Percentiles rank a stretch among this genome's conserved stretches.
Evolutionary conservation across 179 eudicot genomes (phyloP).

Genomic region (Nepenthes alata): DNA sequence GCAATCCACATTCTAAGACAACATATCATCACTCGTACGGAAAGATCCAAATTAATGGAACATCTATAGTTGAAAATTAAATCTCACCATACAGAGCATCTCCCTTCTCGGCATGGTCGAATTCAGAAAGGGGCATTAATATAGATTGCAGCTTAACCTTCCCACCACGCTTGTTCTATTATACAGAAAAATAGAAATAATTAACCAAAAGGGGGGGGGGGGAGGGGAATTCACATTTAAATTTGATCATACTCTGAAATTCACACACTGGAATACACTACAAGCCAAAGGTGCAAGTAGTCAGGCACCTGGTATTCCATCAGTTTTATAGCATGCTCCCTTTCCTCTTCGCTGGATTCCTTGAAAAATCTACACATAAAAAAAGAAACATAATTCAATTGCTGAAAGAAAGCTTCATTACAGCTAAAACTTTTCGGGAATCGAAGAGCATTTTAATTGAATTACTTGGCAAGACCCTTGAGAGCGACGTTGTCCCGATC

Average conservation of each 20-base stretch:
- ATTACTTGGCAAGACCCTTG: conserved; percentile 88
- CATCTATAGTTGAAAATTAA: not conserved
- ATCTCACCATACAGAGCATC: conserved; percentile 80
- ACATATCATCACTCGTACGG: too few species aligned
- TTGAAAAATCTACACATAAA: conserved; percentile 51
- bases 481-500: conserved; percentile 91
- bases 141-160: conserved; percentile 80
- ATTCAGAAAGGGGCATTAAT: conserved; percentile 84
- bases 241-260: too few species aligned
- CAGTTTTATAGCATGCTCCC: conserved; percentile 83
- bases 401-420: too few species aligned
- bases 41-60: too few species aligned
- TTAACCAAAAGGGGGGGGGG: too few species aligned
- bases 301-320: conserved; percentile 86
- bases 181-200: not conserved
- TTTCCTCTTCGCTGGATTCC: conserved; percentile 90
- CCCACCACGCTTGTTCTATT: conserved; percentile 88
- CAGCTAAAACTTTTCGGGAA: too few species aligned
- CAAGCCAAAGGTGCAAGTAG: not conserved
- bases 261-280: not conserved
- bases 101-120: conserved; percentile 85
- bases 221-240: too few species aligned
- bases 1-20: too few species aligned
- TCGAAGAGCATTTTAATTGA: not conserved
- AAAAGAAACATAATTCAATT: too few species aligned